Evolutionary conservation across 2,329 filamentous ascomycete species (phyloP).

Genomic region (Aspergillus fructus): DNA sequence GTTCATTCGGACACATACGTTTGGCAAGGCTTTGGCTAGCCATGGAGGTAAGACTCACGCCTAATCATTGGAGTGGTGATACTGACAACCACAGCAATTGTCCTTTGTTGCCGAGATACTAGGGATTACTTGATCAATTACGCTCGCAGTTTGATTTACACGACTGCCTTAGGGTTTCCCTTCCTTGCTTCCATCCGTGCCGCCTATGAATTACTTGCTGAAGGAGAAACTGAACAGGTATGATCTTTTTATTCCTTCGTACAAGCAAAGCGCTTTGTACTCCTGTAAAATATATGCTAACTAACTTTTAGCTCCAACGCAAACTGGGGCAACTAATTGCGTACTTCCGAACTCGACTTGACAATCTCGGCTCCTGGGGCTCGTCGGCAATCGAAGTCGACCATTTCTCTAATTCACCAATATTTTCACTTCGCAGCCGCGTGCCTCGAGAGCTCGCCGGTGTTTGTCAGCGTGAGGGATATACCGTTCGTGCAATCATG

Average conservation of each 20-base stretch:
- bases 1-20: slow-evolving; percentile 53
- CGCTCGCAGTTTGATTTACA: slow-evolving; percentile 72
- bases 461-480: slow-evolving; percentile 59
- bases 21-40: slow-evolving; percentile 56
- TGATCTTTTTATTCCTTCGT: slow-evolving; percentile 15
- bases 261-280: neutral
- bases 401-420: slow-evolving; percentile 57
- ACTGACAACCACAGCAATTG: slow-evolving; percentile 47
- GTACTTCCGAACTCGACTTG: slow-evolving; percentile 48
- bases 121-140: slow-evolving; percentile 72
- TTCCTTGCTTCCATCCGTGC: slow-evolving; percentile 59
- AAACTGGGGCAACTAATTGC: slow-evolving; percentile 50
- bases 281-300: neutral
- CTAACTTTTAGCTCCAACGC: slow-evolving; percentile 33
- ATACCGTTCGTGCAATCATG: slow-evolving; percentile 65
- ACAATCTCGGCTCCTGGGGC: slow-evolving; percentile 31
- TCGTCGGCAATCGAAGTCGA: slow-evolving; percentile 38
- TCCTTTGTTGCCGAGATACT: slow-evolving; percentile 61
- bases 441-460: slow-evolving; percentile 59
- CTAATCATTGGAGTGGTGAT: slow-evolving; percentile 7
- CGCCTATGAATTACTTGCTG: slow-evolving; percentile 57
- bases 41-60: slow-evolving; percentile 60
- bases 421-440: slow-evolving; percentile 62
- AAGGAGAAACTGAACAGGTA: slow-evolving; percentile 50
- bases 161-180: slow-evolving; percentile 65